phyloP scores from a whole-genome alignment of 106 monocot genomes.

The Posidonia australis region DNA sequence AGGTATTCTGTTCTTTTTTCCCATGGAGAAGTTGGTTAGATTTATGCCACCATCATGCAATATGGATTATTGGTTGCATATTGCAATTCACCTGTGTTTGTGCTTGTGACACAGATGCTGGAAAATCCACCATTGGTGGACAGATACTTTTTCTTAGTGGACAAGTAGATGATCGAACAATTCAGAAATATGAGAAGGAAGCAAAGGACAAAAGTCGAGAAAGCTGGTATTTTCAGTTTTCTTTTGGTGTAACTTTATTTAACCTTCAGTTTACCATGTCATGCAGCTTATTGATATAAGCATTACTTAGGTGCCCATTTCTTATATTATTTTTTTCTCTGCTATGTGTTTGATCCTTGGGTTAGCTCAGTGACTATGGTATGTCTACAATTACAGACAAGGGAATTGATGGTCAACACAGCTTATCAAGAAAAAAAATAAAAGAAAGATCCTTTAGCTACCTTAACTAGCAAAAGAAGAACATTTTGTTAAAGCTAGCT shows the following conservation, averaged over 20 bases:
- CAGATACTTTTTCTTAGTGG: slow-evolving; percentile 97
- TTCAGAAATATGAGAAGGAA: slow-evolving; percentile 98
- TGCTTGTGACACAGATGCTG: slow-evolving; percentile 60
- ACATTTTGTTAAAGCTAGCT: no score
- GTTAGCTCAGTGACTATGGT: no score
- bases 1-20: not conserved
- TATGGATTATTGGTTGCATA: not conserved
- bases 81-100: not conserved
- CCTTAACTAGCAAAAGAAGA: no score
- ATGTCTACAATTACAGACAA: no score
- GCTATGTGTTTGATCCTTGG: no score
- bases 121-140: slow-evolving; percentile 90
- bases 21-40: not conserved
- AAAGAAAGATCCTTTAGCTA: no score
- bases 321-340: no score
- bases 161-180: slow-evolving; percentile 94
- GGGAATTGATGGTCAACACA: no score
- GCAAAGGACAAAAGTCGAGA: slow-evolving; percentile 99
- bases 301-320: no score
- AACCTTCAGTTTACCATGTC: not conserved
- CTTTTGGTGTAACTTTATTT: not conserved
- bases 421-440: no score
- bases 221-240: slow-evolving; percentile 62
- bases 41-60: not conserved
- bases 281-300: not conserved